Percentiles rank a stretch among this genome's conserved stretches.
Conservation (phyloP, 2,329 filamentous ascomycete species). For the Diaporthe velutina region DNA sequence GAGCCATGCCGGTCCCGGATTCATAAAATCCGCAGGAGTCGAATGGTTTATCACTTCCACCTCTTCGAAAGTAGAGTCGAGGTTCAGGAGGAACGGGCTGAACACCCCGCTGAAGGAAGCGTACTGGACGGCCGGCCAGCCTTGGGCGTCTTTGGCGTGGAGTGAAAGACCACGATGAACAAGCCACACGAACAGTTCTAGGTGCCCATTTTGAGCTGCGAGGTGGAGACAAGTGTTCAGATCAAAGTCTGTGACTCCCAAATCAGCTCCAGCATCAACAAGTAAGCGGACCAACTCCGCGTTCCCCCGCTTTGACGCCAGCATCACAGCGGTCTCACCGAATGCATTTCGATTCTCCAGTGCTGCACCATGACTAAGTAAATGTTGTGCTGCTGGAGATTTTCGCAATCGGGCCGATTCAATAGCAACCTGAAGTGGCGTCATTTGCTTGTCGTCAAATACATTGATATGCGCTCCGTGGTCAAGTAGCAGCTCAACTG, state of each 20-base stretch:
- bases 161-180: neutral
- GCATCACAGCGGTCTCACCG: neutral
- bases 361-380: neutral
- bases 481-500: neutral
- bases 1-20: neutral
- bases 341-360: neutral
- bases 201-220: rapidly evolving
- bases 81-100: neutral
- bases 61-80: rapidly evolving
- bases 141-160: neutral
- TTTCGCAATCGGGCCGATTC: rapidly evolving
- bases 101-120: neutral
- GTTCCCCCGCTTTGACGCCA: neutral
- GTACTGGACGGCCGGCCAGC: neutral
- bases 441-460: rapidly evolving
- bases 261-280: neutral
- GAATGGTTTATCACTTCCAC: neutral
- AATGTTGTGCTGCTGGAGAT: neutral
- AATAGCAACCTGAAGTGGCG: neutral
- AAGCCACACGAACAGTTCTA: neutral
- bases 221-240: neutral
- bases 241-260: neutral
- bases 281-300: neutral
- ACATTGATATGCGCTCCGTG: neutral
- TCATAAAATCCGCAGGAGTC: rapidly evolving